Base-by-base conservation (phyloP, 208 protist genomes). In the Plasmodiophora brassicae region DNA sequence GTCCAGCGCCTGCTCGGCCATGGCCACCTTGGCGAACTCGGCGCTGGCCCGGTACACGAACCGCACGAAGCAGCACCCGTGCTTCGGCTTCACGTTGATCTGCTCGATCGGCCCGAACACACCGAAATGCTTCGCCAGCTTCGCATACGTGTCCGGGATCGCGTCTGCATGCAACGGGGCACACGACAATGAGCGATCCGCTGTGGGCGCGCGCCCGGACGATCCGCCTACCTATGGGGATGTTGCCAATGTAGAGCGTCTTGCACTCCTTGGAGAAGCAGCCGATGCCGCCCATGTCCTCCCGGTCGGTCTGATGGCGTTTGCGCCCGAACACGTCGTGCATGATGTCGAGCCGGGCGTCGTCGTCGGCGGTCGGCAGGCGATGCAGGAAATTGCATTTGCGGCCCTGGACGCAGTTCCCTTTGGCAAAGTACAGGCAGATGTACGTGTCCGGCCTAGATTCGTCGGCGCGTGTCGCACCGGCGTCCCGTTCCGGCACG, bases 361-460 rank as follows among this genome's bases (percentile, higher is more conserved):
- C 41, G 41, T 78, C 65, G 32, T 78, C 65, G 32, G 65, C 32
- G n/a, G 65, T 32, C 5, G 65, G 65, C 10, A 78, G 10, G 32
- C 65, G 5, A 78, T 78, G 65, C 14, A 78, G n/a, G 41, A 44
- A 78, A 32, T 78, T 78, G 65, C 65, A 78, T 5, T 78, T 78
- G 5, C 5, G 10, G 10, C 65, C 65, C n/a, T 78, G 65, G n/a
- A 78, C 65, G 41, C 65, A 78, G 65, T 32, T 36, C 32, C 65
- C 65, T 78, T 78, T 78, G 5, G 65, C 65, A 78, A 78, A 78
- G 65, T 78, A 78, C 65, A 78, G 65, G n/a, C 65, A 78, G 65
- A 78, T 32, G 41, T 78, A 78, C 20, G 65, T 78, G 41, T 78
- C 65, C 32, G 65, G 65, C 41, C 65, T 5, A 38, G 65, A 38